Percentiles rank a stretch among this genome's conserved stretches.
These are phyloP conservation scores for Tetracentron sinense DNA, from an alignment of 164 flowering plant species.

Conservation along the genomic window DNA sequence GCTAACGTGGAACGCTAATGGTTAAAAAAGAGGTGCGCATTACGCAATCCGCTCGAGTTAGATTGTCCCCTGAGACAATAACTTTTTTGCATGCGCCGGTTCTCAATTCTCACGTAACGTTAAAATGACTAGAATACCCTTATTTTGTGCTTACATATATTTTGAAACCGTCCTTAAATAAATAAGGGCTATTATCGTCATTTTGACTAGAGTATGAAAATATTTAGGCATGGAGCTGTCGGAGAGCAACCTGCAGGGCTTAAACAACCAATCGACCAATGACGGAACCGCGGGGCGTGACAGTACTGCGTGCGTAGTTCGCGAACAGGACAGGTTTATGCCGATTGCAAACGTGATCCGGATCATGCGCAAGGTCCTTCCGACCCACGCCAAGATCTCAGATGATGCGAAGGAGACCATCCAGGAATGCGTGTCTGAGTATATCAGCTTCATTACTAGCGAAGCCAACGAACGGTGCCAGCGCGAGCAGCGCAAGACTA, in stretches of 20 bases:
- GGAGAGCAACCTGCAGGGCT: not conserved
- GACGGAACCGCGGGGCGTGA: conserved; percentile 16
- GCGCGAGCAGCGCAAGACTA: conserved; percentile 86
- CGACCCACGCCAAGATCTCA: conserved; percentile 81
- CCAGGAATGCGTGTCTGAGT: conserved; percentile 93
- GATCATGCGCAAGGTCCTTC: conserved; percentile 76
- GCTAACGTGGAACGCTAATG: not conserved
- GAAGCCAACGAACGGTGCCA: conserved; percentile 94
- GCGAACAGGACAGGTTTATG: conserved; percentile 86
- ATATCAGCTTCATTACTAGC: conserved; percentile 83
- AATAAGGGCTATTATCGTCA: not conserved
- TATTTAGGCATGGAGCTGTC: conserved; percentile 6
- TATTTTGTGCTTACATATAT: not conserved
- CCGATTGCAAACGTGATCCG: conserved; percentile 80
- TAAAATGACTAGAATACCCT: not conserved
- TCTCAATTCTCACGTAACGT: not conserved
- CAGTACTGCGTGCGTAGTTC: conserved; percentile 49
- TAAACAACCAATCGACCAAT: conserved; percentile 2
- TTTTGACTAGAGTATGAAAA: not conserved
- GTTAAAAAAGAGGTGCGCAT: not conserved
- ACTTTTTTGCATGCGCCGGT: too few species aligned
- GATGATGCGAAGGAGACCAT: conserved; percentile 89
- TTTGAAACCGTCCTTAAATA: not conserved
- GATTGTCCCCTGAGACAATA: not conserved
- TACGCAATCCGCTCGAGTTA: not conserved